Evolutionary conservation across 306 rosid species (phyloP), one percentile per base, ranked within the genome.

Genomic region (Lathyrus tuberosus): DNA sequence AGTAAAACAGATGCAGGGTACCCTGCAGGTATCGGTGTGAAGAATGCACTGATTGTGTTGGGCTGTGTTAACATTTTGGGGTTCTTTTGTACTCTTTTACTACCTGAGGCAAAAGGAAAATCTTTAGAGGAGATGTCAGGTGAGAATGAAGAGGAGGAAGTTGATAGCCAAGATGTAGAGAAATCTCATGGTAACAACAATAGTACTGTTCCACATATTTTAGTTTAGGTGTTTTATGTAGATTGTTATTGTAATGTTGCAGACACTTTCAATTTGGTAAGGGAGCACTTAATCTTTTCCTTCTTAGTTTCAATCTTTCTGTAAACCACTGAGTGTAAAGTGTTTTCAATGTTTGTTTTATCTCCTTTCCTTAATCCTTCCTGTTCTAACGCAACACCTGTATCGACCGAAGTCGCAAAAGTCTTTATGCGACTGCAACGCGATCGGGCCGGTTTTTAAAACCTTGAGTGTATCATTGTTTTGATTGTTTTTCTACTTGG

Each of bases 71-170:
- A 86, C 71, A 28, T 84, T 6, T 79, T 84, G 14, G 91, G 97
- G 1, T 84, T 85, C 40, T 14, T 65, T 51, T 87, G 79, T 60
- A 91, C 93, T 16, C 86, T 88, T 81, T 72, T 86, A 56, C 91
- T 91, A 22, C 97, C 96, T 3, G 97, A 91, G 78, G 82, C 96
- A 1, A 91, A 85, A 4, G 97, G 97, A 1, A 88, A 43, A 77
- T 91, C 92, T 2, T 77, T 91, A 84, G 95, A 91, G 73, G 97
- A 91, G 73, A 84, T 91, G 84, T 91, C 97, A 1, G 92, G 97
- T 31, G 95, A 91, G 85, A 86, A 85, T 54, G 97, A 91, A 0
- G 93, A 85, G 22, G 89, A 85, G 22, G 88, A 83, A 62, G 74
- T n/a, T 15, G 80, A 5, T 49, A 40, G 12, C 8, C 26, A 20